Base-by-base conservation (phyloP, 345 rosid genomes). In the Bruguiera sexangula region DNA sequence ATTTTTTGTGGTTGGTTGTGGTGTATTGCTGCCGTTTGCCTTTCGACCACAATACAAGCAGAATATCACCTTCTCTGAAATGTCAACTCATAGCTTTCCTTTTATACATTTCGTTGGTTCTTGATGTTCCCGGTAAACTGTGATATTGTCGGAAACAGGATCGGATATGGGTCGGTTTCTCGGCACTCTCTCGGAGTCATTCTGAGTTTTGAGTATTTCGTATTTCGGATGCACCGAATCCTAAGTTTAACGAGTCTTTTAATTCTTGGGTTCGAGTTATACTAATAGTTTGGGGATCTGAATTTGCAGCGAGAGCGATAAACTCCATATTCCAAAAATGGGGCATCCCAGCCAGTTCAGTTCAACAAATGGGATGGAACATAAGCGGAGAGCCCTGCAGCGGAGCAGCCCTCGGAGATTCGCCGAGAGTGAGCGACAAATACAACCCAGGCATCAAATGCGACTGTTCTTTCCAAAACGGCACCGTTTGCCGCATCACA, bases 371-470 rank as follows among this genome's bases (percentile, higher is more conserved):
- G 27, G 27, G 30, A 16, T 88, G 93, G 93, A 88, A 86, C 74
- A 76, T 63, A 26, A 82, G 81, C 27, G 78, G 78, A 46, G 73
- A 68, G 51, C 69, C 51, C 2, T 74, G 78, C 78, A 68, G 60
- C n/a, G 75, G 91, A 66, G 69, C 66, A 3, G 89, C 93, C 58
- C 50, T 69, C 8, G 69, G 57, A 22, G 52, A 62, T 7, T 50
- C 60, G 7, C 70, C 81, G 29, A 8, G 48, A 75, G 81, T 32
- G 74, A 72, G 70, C 53, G 0, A 5, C 24, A 24, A 24, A 8
- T 74, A 31, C 78, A 83, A 86, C 27, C 90, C 90, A n/a, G 77
- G 82, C 20, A 85, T 86, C 79, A 83, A 71, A 79, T 88, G 94
- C 76, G 85, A 79, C 63, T 88, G 94, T 64, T 52, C 85, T 69